Evolutionary conservation across 2,329 filamentous ascomycete species (phyloP).

Genomic region (Gliomastix tumulicola): DNA sequence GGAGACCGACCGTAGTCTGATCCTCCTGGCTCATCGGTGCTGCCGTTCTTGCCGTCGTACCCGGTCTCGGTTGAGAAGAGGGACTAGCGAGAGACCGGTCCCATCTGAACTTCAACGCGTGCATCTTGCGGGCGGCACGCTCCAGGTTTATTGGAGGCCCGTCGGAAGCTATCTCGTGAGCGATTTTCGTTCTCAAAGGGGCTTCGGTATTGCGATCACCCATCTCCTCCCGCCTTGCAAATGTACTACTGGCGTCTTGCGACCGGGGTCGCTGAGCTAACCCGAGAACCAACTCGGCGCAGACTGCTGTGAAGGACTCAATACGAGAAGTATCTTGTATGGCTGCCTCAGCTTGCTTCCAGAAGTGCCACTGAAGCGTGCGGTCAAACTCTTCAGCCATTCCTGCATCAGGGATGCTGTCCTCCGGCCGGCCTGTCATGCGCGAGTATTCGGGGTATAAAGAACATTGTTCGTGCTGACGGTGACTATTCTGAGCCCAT

Average conservation of each 20-base stretch:
- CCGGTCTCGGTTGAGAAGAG: background rate
- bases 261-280: conserved; percentile 25
- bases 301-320: conserved; percentile 27
- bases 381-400: conserved; percentile 26
- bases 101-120: conserved; percentile 24
- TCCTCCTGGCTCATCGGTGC: conserved; percentile 8
- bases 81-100: too few species aligned
- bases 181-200: too few species aligned
- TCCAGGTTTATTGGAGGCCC: conserved; percentile 21
- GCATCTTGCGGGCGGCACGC: conserved; percentile 26
- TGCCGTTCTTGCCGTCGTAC: background rate
- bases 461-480: conserved; percentile 10
- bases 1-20: conserved; percentile 37
- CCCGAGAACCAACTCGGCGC: conserved; percentile 28
- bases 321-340: conserved; percentile 23
- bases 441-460: too few species aligned
- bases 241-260: too few species aligned
- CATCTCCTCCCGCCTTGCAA: too few species aligned
- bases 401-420: too few species aligned
- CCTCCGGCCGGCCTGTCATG: too few species aligned
- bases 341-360: conserved; percentile 24
- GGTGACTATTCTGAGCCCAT: conserved; percentile 31
- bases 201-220: too few species aligned
- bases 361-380: conserved; percentile 22
- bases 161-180: too few species aligned